Conservation (phyloP, 106 monocot genomes). For the Agapanthus africanus region DNA sequence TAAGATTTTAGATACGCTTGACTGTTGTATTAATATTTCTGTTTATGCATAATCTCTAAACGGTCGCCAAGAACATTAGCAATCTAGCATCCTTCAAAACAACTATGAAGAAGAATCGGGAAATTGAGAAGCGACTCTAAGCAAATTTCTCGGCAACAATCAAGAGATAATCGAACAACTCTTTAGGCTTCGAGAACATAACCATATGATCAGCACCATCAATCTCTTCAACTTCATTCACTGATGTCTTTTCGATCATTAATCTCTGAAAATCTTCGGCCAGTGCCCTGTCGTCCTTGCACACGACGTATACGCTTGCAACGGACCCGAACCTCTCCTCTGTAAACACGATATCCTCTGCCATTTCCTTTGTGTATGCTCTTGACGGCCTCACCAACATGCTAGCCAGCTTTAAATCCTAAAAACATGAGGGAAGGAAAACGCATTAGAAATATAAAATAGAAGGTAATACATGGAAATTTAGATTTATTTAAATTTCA, state of each 20-base stretch:
- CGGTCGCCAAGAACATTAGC: too few relatives aligned
- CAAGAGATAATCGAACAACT: slow-evolving; percentile 16
- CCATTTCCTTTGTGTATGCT: neutral
- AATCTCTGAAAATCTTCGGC: slow-evolving; percentile 23
- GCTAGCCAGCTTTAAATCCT: slow-evolving; percentile 5
- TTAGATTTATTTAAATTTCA: neutral
- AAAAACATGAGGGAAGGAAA: too few relatives aligned
- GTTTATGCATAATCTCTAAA: too few relatives aligned
- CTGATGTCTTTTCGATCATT: slow-evolving; percentile 26
- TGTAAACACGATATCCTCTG: neutral
- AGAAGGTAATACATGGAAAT: neutral
- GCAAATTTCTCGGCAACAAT: slow-evolving; percentile 9
- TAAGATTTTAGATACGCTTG: too few relatives aligned
- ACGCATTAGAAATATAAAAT: neutral
- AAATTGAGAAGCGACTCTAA: too few relatives aligned
- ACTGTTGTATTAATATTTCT: too few relatives aligned
- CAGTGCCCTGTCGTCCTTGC: too few relatives aligned
- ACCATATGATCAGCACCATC: slow-evolving; percentile 48
- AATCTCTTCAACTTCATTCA: too few relatives aligned
- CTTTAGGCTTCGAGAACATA: slow-evolving; percentile 44
- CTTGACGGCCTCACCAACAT: slow-evolving; percentile 1
- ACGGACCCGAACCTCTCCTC: slow-evolving; percentile 30
- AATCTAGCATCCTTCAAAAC: too few relatives aligned
- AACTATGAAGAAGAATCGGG: too few relatives aligned
- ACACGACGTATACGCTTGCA: slow-evolving; percentile 14